Conservation (phyloP, 345 rosid genomes). For the Pistacia vera region DNA sequence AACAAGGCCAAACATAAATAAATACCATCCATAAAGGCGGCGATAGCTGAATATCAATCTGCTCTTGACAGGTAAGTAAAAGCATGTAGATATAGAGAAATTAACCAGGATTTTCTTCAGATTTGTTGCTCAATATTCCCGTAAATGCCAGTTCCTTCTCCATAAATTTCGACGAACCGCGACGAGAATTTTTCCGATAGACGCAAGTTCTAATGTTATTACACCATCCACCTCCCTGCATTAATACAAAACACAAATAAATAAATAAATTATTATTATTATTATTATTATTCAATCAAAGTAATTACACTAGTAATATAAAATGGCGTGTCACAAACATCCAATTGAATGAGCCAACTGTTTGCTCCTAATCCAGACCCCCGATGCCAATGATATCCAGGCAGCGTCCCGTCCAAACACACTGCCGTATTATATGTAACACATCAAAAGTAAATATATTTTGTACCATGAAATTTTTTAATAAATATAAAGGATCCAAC, state of each 20-base stretch:
- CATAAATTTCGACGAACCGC: neutral
- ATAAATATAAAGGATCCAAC: too few species aligned
- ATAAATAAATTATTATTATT: too few species aligned
- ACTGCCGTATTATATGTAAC: slow-evolving; percentile 38
- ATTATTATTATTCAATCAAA: neutral
- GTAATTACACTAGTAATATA: neutral
- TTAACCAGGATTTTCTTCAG: neutral
- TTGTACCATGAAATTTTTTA: too few species aligned
- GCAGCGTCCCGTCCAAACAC: slow-evolving; percentile 84
- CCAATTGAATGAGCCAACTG: slow-evolving; percentile 84
- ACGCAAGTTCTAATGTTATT: neutral
- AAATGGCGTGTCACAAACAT: slow-evolving; percentile 43
- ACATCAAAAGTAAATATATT: neutral
- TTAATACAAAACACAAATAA: too few species aligned
- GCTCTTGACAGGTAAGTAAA: too few species aligned
- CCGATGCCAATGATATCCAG: slow-evolving; percentile 80
- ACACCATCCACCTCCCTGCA: neutral
- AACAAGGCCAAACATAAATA: neutral
- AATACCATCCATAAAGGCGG: too few species aligned
- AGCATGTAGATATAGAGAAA: neutral
- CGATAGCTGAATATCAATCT: too few species aligned
- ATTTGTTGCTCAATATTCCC: neutral
- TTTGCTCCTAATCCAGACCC: slow-evolving; percentile 81
- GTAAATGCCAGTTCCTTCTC: neutral
- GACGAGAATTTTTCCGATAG: neutral